These are phyloP conservation scores for Trebouxia sp. DNA, from an alignment of 139 green algal genomes.

Conservation along the genomic window DNA sequence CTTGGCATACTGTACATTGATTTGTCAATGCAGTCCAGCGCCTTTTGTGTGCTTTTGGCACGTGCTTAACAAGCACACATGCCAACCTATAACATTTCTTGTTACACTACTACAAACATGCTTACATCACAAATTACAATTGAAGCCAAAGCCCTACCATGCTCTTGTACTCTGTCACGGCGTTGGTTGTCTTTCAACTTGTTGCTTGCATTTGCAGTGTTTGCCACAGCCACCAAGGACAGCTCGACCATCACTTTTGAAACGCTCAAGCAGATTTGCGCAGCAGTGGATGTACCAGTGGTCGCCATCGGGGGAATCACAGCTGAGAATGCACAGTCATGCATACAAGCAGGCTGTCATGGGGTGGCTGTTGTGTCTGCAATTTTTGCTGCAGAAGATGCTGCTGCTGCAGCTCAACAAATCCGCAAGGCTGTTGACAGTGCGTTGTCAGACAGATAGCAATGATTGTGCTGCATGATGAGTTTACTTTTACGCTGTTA, in stretches of 20 bases:
- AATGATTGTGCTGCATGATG: no score
- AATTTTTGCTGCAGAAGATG: slow-evolving; percentile 68
- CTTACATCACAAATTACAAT: background rate
- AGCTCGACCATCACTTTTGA: slow-evolving; percentile 73
- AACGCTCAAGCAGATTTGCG: slow-evolving; percentile 62
- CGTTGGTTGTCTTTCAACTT: no score
- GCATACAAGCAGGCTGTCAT: slow-evolving; percentile 52
- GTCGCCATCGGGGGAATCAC: slow-evolving; percentile 90
- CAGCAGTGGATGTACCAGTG: slow-evolving; percentile 65
- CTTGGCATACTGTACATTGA: no score
- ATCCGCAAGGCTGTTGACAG: slow-evolving; percentile 47
- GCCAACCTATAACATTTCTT: background rate
- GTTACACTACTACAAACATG: background rate
- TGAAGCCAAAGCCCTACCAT: background rate
- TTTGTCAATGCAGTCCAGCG: background rate
- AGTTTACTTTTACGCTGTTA: no score
- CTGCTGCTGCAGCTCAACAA: slow-evolving; percentile 46
- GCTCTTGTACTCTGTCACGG: no score
- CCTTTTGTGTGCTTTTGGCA: background rate
- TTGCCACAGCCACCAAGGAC: slow-evolving; percentile 83
- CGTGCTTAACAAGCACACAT: background rate
- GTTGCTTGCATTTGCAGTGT: slow-evolving; percentile 48
- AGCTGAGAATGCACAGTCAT: slow-evolving; percentile 50
- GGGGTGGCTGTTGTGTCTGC: slow-evolving; percentile 82
- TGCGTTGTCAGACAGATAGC: background rate